Evolutionary conservation across 1,284 basidiomycete species (phyloP), one percentile per base, ranked within the genome.

Genomic region (Cystobasidium slooffiae): DNA sequence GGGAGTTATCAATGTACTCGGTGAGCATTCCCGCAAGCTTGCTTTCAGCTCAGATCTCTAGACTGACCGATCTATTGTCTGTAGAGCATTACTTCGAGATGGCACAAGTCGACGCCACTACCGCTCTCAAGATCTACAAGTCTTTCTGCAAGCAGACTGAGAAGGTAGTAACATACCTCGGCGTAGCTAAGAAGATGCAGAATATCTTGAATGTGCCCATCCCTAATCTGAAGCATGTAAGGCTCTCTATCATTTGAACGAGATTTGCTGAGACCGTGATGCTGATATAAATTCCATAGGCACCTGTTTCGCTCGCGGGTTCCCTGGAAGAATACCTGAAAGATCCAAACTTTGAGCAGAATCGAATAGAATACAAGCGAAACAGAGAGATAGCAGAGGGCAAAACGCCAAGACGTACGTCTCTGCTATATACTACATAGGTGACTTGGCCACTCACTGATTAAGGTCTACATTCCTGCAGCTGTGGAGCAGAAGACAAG

Each of bases 71-170:
- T 55, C 14, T 47, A 70, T 10, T 49, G 55, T 68, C 10, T 44
- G n/a, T 77, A 92, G 97, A 98, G 81, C 92, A 97, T 84, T 99
- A 98, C 84, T 98, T 99, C 81, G 96, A 98, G 81, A 99, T 99
- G 97, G 93, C 94, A 3, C 91, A 92, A 78, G 84, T 90, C 24
- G 96, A 99, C 82, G 97, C 96, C 0, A 85, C 88, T 68, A 88
- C 91, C 47, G 91, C 97, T 1, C 87, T 99, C 44, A 84, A 86
- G 43, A 90, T 98, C 76, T 99, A 99, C 85, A 92, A 93, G 75
- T 88, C 91, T 76, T 99, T 99, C 83, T 97, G 94, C 84, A 89
- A 88, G 75, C 94, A 99, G 82, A 95, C 96, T 0, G 94, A 98
- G 81, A 87, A 87, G 66, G 94, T 98, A 1, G 93, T 97, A 5